A percentile compares a stretch with the other conserved stretches of the same genome.
phyloP scores from a whole-genome alignment of 2,329 filamentous ascomycete genomes.

The Cladobotryum protrusum region DNA sequence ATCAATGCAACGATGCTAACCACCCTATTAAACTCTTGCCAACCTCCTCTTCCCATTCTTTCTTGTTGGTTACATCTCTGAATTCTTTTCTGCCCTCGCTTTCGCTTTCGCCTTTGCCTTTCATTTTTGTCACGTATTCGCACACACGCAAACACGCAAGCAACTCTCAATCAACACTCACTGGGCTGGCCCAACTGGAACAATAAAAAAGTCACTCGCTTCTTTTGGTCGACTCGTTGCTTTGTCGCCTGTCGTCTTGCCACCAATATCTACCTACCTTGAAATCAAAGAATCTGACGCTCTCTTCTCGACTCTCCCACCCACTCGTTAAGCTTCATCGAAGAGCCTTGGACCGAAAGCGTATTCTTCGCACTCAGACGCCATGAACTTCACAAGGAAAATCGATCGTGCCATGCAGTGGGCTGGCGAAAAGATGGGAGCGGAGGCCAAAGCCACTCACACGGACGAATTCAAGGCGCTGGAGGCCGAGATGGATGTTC shows the following conservation, averaged over 20 bases:
- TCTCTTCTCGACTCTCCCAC: no score
- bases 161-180: not conserved
- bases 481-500: slow-evolving; percentile 82
- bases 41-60: no score
- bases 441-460: slow-evolving; percentile 77
- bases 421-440: slow-evolving; percentile 94
- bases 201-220: not conserved
- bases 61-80: no score
- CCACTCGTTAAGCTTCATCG: no score
- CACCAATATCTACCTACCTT: no score
- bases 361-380: slow-evolving; percentile 11
- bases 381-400: slow-evolving; percentile 67
- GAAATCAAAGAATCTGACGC: no score
- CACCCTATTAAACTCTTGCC: no score
- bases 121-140: no score
- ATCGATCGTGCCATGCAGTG: slow-evolving; percentile 96
- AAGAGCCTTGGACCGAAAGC: not conserved
- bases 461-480: slow-evolving; percentile 88
- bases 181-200: slow-evolving; percentile 2
- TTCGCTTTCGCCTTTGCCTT: no score
- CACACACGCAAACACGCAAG: no score
- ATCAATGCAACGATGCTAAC: no score
- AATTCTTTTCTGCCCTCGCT: no score
- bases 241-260: not conserved
- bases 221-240: not conserved